Evolutionary conservation across 1,284 basidiomycete genomes (phyloP), one percentile per base, ranked within the genome.

Genomic region (Ustilago vetiveriae): DNA sequence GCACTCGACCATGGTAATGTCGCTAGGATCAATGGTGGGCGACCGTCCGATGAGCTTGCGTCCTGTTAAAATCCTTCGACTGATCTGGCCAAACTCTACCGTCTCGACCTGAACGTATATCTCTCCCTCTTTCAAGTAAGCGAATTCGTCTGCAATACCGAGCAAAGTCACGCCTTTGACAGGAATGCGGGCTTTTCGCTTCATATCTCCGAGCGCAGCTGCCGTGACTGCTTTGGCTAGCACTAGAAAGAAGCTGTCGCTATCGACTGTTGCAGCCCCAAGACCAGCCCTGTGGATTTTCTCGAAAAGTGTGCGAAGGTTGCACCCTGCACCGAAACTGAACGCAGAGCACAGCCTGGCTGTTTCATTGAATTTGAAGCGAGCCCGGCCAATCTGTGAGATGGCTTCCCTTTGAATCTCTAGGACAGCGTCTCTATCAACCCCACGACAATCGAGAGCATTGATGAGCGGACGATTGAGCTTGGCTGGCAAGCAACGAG

Each of bases 81-180:
- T 29, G n/a, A 59, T 43, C 22, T 53, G 21, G 6, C 45, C 38
- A 0, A 45, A 44, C 3, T 59, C 52, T 7, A 57, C 48, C 16
- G 35, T 26, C 30, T 71, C 63, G 1, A 70, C 50, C 23, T 60
- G 60, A 6, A 41, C 72, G 29, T 68, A 67, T 13, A 74, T 36
- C 22, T 76, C 49, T 5, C 51, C 58, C n/a, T 65, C 53, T 13
- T 57, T 51, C n/a, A 76, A 41, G 21, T 42, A 48, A 6, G 37
- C 44, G 17, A 67, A 72, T 35, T 74, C 74, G 36, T 76, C 72
- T 3, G 66, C 66, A 6, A 69, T 40, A 4, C 66, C 59, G 4
- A 69, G 23, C 39, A 69, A 36, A 6, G 66, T 69, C 17, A 63
- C 54, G 21, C 66, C 60, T 3, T 29, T 36, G 5, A 53, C 55